phyloP scores from a whole-genome alignment of 768 basidiomycete species.

The Tubosaeta sp. region DNA sequence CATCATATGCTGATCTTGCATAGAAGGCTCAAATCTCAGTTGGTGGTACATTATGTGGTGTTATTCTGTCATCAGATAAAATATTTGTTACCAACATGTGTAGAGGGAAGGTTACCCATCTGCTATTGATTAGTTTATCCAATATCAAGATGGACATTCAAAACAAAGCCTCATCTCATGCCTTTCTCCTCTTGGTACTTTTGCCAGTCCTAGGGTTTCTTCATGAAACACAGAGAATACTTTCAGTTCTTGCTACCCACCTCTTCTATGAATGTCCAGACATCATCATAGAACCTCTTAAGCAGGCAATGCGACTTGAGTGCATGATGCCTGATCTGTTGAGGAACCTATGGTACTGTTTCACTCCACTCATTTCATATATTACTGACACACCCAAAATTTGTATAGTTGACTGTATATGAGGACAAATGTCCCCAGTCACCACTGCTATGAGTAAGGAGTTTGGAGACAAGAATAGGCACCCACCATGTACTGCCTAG shows the following conservation, averaged over 20 bases:
- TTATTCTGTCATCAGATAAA: conserved; percentile 8
- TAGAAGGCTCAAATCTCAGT: background rate
- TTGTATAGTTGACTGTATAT: background rate
- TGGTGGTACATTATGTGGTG: conserved; percentile 1
- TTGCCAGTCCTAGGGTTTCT: background rate
- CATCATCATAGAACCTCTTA: background rate
- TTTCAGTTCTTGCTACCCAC: background rate
- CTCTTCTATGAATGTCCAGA: background rate
- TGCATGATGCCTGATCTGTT: background rate
- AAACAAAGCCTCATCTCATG: background rate
- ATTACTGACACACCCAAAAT: background rate
- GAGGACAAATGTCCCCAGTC: background rate
- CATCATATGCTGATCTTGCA: background rate
- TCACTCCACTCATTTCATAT: background rate
- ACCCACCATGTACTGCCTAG: background rate
- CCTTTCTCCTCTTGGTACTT: background rate
- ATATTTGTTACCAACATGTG: conserved; percentile 9
- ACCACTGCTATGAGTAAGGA: background rate
- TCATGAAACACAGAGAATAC: background rate
- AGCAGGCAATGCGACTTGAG: background rate
- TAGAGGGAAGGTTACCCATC: conserved; percentile 9
- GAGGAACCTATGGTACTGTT: background rate
- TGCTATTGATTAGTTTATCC: conserved; percentile 6
- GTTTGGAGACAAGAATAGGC: background rate
- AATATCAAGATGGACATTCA: conserved; percentile 6